phyloP scores from a whole-genome alignment of 208 protist species.

The Porcisia hertigi region DNA sequence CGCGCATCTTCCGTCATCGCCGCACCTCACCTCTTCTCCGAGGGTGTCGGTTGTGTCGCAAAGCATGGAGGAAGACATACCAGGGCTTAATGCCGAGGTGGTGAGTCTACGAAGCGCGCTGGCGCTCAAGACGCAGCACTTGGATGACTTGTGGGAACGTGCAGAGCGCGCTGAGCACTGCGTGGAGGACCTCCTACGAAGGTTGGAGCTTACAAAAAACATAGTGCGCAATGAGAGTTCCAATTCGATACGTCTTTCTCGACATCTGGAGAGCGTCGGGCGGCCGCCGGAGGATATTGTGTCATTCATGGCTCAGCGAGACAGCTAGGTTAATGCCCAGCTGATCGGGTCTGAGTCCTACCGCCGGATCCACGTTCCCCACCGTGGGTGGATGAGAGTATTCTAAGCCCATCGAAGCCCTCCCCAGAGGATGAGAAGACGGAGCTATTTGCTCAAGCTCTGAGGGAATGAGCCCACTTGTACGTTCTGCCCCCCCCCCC shows the following conservation, averaged over 20 bases:
- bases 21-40: no score
- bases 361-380: not conserved
- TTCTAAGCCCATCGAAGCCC: not conserved
- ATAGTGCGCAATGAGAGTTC: constrained; percentile 21
- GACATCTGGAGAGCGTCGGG: constrained; percentile 13
- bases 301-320: constrained; percentile 13
- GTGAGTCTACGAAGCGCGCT: constrained; percentile 1
- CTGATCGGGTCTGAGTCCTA: not conserved
- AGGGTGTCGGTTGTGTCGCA: not conserved
- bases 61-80: not conserved
- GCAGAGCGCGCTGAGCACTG: constrained; percentile 23
- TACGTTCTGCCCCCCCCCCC: not conserved
- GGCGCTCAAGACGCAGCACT: constrained; percentile 17
- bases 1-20: not conserved
- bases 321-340: not conserved
- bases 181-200: constrained; percentile 9
- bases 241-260: constrained; percentile 20
- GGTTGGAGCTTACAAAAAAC: constrained; percentile 12
- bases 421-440: not conserved
- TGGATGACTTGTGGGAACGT: constrained; percentile 22
- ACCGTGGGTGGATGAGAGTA: not conserved
- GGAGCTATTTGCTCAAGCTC: not conserved
- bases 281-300: constrained; percentile 11
- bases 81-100: constrained; percentile 15
- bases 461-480: not conserved